These are phyloP conservation scores for Cubamyces sp. DNA, from an alignment of 768 basidiomycete species.

Conservation along the genomic window DNA sequence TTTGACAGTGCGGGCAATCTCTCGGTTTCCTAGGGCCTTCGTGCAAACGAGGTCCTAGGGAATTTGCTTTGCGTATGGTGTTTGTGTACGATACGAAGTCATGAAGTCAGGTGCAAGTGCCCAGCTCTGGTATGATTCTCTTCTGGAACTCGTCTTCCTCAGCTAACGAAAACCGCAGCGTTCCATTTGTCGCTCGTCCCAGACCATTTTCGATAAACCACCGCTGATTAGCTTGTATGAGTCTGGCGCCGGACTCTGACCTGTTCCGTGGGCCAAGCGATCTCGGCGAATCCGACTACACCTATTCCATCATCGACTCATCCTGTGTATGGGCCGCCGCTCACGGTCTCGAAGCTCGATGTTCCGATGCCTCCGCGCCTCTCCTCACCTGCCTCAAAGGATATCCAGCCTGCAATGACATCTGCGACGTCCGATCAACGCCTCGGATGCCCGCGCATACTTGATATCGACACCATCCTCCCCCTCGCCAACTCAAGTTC, in stretches of 20 bases:
- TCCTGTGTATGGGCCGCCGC: neutral
- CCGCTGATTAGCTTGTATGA: neutral
- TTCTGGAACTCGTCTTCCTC: too few relatives aligned
- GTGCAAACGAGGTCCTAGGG: too few relatives aligned
- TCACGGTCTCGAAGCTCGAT: neutral
- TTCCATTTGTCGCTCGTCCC: too few relatives aligned
- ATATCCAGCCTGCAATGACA: neutral
- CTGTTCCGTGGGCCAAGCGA: neutral
- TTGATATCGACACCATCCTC: neutral
- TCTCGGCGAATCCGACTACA: neutral
- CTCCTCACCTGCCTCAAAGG: neutral
- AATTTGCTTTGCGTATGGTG: too few relatives aligned
- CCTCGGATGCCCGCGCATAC: neutral
- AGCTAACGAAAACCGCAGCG: too few relatives aligned
- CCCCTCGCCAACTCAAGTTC: conserved; percentile 7
- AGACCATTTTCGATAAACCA: neutral
- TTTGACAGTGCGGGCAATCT: too few relatives aligned
- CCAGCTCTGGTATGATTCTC: too few relatives aligned
- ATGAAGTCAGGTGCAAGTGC: too few relatives aligned
- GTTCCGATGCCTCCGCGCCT: neutral
- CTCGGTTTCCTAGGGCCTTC: neutral
- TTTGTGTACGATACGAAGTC: too few relatives aligned
- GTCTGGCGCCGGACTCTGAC: neutral
- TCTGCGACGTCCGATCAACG: conserved; percentile 1
- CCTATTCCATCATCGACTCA: neutral